Percentiles rank a stretch among this genome's conserved stretches.
phyloP scores from a whole-genome alignment of 306 rosid genomes.

The Mimosa bimucronata region DNA sequence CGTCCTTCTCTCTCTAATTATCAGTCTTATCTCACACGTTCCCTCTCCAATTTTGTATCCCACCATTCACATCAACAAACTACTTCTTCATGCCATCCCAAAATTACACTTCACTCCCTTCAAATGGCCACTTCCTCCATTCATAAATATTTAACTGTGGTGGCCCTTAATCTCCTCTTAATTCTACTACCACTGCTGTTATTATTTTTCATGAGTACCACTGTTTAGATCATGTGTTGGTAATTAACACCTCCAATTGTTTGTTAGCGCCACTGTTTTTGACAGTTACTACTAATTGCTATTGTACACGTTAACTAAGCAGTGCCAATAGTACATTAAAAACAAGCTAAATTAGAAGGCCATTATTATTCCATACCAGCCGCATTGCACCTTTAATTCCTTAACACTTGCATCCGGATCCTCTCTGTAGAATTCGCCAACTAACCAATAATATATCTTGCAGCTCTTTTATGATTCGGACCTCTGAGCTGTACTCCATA shows the following conservation, averaged over 20 bases:
- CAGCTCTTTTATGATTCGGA: conserved; percentile 28
- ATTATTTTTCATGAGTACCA: not conserved
- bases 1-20: conserved; percentile 14
- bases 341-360: not conserved
- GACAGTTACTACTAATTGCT: not conserved
- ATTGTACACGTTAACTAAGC: not conserved
- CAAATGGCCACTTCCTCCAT: not conserved
- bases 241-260: not conserved
- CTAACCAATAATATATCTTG: conserved; percentile 28
- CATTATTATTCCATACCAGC: not conserved
- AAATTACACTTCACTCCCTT: not conserved
- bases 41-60: conserved; percentile 22
- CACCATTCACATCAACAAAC: not conserved
- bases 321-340: not conserved
- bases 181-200: not conserved
- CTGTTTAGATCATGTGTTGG: not conserved
- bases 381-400: not conserved
- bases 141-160: not conserved
- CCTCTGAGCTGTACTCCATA: conserved; percentile 68
- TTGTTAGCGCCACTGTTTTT: not conserved
- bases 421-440: not conserved
- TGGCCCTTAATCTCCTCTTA: not conserved
- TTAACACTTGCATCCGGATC: not conserved
- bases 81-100: not conserved
- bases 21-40: too few species aligned